Evolutionary conservation across 2,329 filamentous ascomycete genomes (phyloP), one percentile per base, ranked within the genome.

Genomic region (Juglanconis juglandina): DNA sequence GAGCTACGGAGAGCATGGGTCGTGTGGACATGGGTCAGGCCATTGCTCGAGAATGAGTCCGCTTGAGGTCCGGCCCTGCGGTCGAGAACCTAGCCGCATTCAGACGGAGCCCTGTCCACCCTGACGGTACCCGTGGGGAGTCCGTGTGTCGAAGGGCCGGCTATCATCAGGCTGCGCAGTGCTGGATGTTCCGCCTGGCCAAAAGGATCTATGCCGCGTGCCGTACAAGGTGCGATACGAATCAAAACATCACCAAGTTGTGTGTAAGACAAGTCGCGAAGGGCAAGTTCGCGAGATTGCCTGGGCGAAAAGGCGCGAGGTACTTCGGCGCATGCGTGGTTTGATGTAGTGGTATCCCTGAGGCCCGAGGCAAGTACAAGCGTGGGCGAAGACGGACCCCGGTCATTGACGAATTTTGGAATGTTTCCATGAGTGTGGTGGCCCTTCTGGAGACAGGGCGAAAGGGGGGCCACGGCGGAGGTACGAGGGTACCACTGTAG

Each of bases 241-340:
- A 61, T 61, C 61, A 60, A 56, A 54, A 39, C 50, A 61, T 39
- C 54, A 54, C 13, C 24, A 47, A 42, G 54, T 24, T 48, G 51
- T 46, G 53, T 54, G 61, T 61, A 39, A 63, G 61, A 63, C 61
- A 52, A 53, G 50, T 53, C 61, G 46, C 54, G 39, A 54, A 52
- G 51, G 54, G 53, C 32, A 60, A 49, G 41, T 48, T 54, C 47
- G 53, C 30, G 44, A 54, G 46, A 58, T 53, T 60, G 58, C 53
- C 58, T 60, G 58, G 32, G 46, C 58, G 47, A 56, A 56, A 62
- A 53, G 57, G 57, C 57, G 60, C 56, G 54, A 56, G 57, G 46
- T 56, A 42, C 32, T 63, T 54, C 53, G 49, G 30, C 41, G 54
- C 50, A 53, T 51, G 46, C 48, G 53, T 53, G 53, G 56, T 48